A percentile compares a stretch with the other conserved stretches of the same genome.
These are phyloP conservation scores for Ascobolus immersus DNA, from an alignment of 495 filamentous ascomycete genomes.

Conservation along the genomic window DNA sequence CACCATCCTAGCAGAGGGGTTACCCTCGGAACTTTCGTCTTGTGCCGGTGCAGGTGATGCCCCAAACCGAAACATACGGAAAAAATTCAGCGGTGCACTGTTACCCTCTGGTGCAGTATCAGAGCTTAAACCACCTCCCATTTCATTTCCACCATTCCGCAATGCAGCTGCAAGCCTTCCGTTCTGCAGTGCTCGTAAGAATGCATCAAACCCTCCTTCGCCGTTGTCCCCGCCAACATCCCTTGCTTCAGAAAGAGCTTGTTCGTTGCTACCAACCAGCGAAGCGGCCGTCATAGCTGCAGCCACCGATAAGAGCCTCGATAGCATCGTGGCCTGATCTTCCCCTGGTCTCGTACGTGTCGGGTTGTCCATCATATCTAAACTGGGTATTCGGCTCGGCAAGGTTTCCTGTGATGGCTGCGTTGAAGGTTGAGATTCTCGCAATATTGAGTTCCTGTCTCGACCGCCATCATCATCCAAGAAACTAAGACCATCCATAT, in stretches of 20 bases:
- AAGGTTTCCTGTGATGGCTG: constrained; percentile 11
- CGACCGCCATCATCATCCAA: constrained; percentile 9
- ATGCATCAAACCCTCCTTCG: constrained; percentile 31
- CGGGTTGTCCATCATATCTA: constrained; percentile 23
- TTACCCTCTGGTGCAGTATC: constrained; percentile 17
- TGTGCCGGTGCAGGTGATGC: constrained; percentile 20
- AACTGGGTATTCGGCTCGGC: constrained; percentile 18
- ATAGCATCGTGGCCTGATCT: constrained; percentile 30
- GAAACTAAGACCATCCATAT: constrained; percentile 5
- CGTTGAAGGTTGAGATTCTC: constrained; percentile 18
- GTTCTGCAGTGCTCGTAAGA: constrained; percentile 31
- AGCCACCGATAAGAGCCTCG: constrained; percentile 31
- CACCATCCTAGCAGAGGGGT: constrained; percentile 14
- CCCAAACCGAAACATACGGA: constrained; percentile 35
- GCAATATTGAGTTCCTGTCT: constrained; percentile 24
- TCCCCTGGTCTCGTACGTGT: constrained; percentile 26
- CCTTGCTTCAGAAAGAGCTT: constrained; percentile 31
- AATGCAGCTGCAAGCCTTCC: constrained; percentile 23
- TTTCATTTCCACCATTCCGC: constrained; percentile 18
- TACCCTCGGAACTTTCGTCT: constrained; percentile 28
- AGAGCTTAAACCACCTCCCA: constrained; percentile 13
- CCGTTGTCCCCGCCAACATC: constrained; percentile 29
- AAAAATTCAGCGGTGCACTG: constrained; percentile 29
- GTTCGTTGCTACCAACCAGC: constrained; percentile 29
- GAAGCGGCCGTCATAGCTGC: constrained; percentile 36